Conservation (phyloP, 371 early-diverging fungal genomes). For the Haplosporangium sp. region DNA sequence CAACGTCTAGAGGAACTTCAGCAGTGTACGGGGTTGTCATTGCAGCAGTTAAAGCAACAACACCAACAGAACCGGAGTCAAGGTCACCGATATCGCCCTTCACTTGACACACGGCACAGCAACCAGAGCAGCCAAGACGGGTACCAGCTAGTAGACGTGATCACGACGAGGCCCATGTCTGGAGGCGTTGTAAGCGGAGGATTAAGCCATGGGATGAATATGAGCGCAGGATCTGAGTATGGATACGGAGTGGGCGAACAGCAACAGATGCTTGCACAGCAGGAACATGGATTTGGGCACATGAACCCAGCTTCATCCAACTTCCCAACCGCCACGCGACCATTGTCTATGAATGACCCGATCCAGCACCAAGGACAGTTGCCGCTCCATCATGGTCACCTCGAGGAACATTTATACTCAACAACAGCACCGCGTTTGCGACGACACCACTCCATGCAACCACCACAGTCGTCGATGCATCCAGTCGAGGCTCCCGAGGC, state of each 20-base stretch:
- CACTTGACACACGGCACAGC: constrained; percentile 25
- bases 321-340: constrained; percentile 1
- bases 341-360: constrained; percentile 19
- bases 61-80: constrained; percentile 24
- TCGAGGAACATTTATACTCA: too few species aligned
- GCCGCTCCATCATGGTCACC: background rate
- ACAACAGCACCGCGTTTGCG: constrained; percentile 20
- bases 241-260: constrained; percentile 5
- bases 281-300: constrained; percentile 12
- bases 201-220: background rate
- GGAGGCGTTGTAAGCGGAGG: constrained; percentile 6
- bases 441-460: constrained; percentile 37
- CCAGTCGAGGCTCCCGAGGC: constrained; percentile 4
- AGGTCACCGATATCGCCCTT: constrained; percentile 16
- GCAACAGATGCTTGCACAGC: constrained; percentile 5
- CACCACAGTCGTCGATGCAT: constrained; percentile 10
- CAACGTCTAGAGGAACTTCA: constrained; percentile 17
- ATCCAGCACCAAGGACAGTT: constrained; percentile 10
- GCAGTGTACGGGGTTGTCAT: constrained; percentile 20
- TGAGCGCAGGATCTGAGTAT: constrained; percentile 1
- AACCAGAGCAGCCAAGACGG: constrained; percentile 39
- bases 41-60: constrained; percentile 45
- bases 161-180: constrained; percentile 48
- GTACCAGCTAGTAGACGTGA: constrained; percentile 35
- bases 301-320: constrained; percentile 18